Base-by-base conservation (phyloP, 345 rosid species). In the Citrus sp. region DNA sequence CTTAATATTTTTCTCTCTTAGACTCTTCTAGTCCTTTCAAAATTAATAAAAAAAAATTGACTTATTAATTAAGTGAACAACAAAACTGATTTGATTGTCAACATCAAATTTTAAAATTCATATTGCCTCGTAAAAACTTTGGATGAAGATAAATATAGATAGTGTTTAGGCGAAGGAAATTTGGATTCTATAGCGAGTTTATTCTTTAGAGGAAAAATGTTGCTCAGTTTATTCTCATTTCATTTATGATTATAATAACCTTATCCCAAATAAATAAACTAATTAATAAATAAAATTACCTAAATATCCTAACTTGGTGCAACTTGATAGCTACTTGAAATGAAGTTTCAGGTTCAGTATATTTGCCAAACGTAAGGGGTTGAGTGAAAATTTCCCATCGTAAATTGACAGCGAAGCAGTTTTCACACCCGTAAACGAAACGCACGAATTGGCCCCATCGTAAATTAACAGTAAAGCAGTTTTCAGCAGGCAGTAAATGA, bases 91-190 rank as follows among this genome's bases (percentile, higher is more conserved):
- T 46, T 13, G 5, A 46, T 46, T 13, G 5, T 13, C 1, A 46
- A 46, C 0, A 12, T 10, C 5, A 12, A 46, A 46, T 46, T 46
- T 46, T 46, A 12, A 46, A 46, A 3, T 13, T 12, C 1, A 46
- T 35, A 35, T 35, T 35, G 4, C 0, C 5, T 4, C 1, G 0
- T 46, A 0, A 42, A 3, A 46, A 1, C 0, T 0, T 46, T 46
- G 0, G 0, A 13, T 46, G 13, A 46, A 46, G 1, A 46, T 12
- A 8, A 62, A 62, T 12, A 14, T 28, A 13, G 0, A 62, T 62
- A 0, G 1, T 62, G 21, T 13, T 46, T 46, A 13, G 5, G 0
- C 1, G 1, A 46, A 46, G 0, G 0, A 12, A 46, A 12, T 12
- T 10, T 46, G 5, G 13, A 0, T 13, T 2, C 0, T 10, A 0